Percentiles rank a stretch among this genome's conserved stretches.
These are phyloP conservation scores for Wickerhamiella domercqiae DNA, from an alignment of 805 yeast species.

Conservation along the genomic window DNA sequence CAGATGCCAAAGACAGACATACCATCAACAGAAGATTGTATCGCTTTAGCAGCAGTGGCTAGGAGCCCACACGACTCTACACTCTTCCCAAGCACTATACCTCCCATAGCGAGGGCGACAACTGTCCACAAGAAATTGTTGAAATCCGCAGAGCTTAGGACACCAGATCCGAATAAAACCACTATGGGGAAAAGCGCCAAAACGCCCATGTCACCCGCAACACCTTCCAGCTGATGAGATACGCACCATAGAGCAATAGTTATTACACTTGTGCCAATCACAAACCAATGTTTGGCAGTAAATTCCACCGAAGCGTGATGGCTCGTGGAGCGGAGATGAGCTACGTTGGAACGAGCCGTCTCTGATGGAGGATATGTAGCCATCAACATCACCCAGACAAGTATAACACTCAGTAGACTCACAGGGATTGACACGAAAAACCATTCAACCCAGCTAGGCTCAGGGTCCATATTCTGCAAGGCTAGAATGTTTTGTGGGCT, in stretches of 20 bases:
- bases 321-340: constrained; percentile 35
- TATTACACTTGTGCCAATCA: constrained; percentile 43
- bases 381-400: constrained; percentile 60
- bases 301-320: constrained; percentile 48
- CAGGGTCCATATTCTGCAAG: constrained; percentile 71
- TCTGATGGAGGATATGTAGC: constrained; percentile 41
- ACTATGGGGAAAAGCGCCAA: constrained; percentile 79
- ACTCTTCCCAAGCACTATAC: constrained; percentile 87
- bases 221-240: constrained; percentile 52
- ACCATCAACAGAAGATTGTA: constrained; percentile 50
- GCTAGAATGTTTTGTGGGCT: constrained; percentile 94
- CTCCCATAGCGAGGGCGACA: constrained; percentile 94
- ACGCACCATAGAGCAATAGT: constrained; percentile 87
- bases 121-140: constrained; percentile 96
- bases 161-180: constrained; percentile 85
- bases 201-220: constrained; percentile 94
- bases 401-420: constrained; percentile 41
- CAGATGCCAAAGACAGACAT: constrained; percentile 60
- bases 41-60: constrained; percentile 54
- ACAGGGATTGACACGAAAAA: constrained; percentile 79
- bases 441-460: constrained; percentile 86
- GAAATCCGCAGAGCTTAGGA: constrained; percentile 76
- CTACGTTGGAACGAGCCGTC: constrained; percentile 34
- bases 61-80: constrained; percentile 83
- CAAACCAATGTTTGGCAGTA: constrained; percentile 58